A percentile compares a stretch with the other conserved stretches of the same genome.
Evolutionary conservation across 2,329 filamentous ascomycete genomes (phyloP).

Genomic region (Pezicula neosporulosa): DNA sequence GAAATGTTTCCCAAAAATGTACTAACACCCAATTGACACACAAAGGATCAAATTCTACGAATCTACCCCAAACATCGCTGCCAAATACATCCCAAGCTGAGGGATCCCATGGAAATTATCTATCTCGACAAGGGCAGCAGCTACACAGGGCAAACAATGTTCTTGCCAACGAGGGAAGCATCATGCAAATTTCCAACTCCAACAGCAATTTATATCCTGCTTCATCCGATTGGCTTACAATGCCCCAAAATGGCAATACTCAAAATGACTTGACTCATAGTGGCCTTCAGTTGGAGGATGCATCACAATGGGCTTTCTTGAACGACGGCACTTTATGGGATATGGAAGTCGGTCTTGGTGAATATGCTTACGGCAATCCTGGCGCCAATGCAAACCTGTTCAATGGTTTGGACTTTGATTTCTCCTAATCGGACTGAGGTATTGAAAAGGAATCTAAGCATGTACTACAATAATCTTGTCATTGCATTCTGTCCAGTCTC

Average conservation of each 20-base stretch:
- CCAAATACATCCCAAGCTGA: no score
- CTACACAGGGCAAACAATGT: no score
- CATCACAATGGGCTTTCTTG: slow-evolving; percentile 1
- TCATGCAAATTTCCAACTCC: no score
- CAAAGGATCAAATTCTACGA: neutral
- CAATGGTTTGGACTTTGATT: neutral
- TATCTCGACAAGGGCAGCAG: no score
- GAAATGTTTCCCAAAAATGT: slow-evolving; percentile 13
- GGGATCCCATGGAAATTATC: no score
- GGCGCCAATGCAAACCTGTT: neutral
- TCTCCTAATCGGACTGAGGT: no score
- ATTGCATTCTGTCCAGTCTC: no score
- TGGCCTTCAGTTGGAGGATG: neutral
- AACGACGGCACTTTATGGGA: slow-evolving; percentile 18
- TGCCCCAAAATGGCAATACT: neutral
- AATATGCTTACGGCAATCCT: slow-evolving; percentile 29
- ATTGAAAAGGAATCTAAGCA: no score
- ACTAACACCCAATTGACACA: neutral
- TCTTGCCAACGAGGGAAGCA: no score
- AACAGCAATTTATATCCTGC: no score
- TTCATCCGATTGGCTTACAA: neutral
- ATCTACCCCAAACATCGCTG: neutral
- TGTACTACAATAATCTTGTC: no score
- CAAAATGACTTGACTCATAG: neutral
- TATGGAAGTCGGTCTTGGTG: slow-evolving; percentile 28